Conservation (phyloP, 2,329 filamentous ascomycete species). For the Verticillium albo-atrum region DNA sequence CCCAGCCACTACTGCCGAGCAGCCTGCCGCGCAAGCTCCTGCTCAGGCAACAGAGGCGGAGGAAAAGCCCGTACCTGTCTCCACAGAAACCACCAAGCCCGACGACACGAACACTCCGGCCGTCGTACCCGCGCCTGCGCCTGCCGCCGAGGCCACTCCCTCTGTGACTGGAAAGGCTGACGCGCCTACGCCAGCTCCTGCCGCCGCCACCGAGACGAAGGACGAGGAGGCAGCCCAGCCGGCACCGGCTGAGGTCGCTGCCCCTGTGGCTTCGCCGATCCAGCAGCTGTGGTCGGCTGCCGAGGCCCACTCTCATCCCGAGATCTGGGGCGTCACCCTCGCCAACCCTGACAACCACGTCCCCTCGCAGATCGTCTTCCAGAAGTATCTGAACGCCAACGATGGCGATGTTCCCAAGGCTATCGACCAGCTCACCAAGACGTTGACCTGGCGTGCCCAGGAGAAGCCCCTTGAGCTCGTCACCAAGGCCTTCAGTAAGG, state of each 20-base stretch:
- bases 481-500: conserved; percentile 57
- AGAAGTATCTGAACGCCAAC: conserved; percentile 93
- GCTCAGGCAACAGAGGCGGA: background rate
- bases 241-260: conserved; percentile 14
- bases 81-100: background rate
- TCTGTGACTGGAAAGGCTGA: background rate
- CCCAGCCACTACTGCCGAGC: background rate
- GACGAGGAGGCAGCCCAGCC: conserved; percentile 13
- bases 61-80: background rate
- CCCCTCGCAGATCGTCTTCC: conserved; percentile 77
- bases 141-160: background rate
- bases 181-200: background rate
- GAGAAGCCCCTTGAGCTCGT: conserved; percentile 67
- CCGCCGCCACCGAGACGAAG: conserved; percentile 15
- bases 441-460: conserved; percentile 78
- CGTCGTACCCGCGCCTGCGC: background rate
- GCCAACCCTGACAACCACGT: conserved; percentile 50
- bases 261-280: conserved; percentile 50
- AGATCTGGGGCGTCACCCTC: conserved; percentile 85
- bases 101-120: background rate
- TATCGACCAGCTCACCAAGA: conserved; percentile 72
- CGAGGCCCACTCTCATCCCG: conserved; percentile 56
- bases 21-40: background rate
- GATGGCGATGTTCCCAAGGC: conserved; percentile 69
- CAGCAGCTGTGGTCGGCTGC: conserved; percentile 50